Conservation (phyloP, 2,329 filamentous ascomycete species). For the Neofusicoccum kwambonambiense region DNA sequence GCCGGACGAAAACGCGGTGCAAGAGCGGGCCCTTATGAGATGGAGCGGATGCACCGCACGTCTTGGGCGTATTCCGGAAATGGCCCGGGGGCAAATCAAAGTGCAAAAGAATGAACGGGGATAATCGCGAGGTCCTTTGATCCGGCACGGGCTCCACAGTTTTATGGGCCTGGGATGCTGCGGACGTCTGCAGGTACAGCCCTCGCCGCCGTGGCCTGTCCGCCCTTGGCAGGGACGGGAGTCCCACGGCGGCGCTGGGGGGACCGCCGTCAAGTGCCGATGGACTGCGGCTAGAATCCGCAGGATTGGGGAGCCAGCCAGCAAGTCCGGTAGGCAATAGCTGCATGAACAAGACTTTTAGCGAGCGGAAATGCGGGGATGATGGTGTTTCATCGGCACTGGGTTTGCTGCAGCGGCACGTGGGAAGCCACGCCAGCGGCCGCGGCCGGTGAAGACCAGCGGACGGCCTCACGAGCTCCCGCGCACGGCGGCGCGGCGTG, state of each 20-base stretch:
- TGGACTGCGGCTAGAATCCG: background rate
- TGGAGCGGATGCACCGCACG: background rate
- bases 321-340: background rate
- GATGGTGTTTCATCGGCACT: conserved; percentile 2
- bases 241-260: background rate
- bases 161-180: background rate
- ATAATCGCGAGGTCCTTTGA: background rate
- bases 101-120: background rate
- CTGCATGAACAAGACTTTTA: background rate
- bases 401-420: background rate
- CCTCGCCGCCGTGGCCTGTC: no score
- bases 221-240: background rate
- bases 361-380: conserved; percentile 7
- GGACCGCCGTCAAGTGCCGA: background rate
- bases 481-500: background rate
- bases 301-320: background rate
- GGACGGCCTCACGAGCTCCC: background rate
- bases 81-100: background rate
- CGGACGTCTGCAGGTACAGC: background rate
- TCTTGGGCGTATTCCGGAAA: background rate
- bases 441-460: background rate
- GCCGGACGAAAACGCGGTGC: background rate
- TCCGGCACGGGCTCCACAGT: background rate
- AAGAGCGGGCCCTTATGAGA: background rate
- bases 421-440: conserved; percentile 4